phyloP scores from a whole-genome alignment of 2,329 filamentous ascomycete species.

The Aspergillus sp. region DNA sequence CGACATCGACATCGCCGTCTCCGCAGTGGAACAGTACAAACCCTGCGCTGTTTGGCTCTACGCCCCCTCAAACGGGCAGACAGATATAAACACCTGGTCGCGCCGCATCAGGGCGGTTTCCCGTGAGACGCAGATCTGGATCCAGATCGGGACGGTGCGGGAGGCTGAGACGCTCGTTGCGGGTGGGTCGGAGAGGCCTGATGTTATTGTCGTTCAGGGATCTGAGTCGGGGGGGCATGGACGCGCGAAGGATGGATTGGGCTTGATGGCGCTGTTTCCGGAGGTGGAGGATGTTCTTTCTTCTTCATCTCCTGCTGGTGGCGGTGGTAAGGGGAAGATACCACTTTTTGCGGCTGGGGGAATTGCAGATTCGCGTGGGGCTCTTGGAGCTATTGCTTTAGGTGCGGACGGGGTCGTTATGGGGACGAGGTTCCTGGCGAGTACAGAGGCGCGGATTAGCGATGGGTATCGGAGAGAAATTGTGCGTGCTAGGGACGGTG shows the following conservation, averaged over 20 bases:
- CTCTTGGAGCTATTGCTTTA: conserved; percentile 50
- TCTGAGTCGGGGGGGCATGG: conserved; percentile 58
- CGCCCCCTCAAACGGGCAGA: conserved; percentile 31
- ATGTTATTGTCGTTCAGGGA: conserved; percentile 57
- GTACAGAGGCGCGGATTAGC: conserved; percentile 51
- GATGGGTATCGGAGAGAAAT: conserved; percentile 55
- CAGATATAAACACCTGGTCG: conserved; percentile 49
- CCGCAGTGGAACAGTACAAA: conserved; percentile 32
- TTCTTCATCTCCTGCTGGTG: background rate
- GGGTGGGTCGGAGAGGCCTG: conserved; percentile 39
- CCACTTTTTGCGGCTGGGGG: conserved; percentile 55
- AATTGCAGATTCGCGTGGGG: conserved; percentile 53
- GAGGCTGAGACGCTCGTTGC: conserved; percentile 48
- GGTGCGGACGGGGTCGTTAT: conserved; percentile 58
- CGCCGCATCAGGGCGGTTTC: conserved; percentile 42
- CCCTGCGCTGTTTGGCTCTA: conserved; percentile 47
- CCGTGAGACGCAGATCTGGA: conserved; percentile 52
- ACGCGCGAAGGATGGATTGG: conserved; percentile 45
- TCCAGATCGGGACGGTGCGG: conserved; percentile 54
- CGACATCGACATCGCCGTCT: conserved; percentile 31
- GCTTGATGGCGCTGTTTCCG: conserved; percentile 53
- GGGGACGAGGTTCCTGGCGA: conserved; percentile 64
- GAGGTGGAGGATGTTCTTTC: conserved; percentile 46
- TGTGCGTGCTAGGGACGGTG: conserved; percentile 53
- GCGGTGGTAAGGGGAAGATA: conserved; percentile 34